Conservation (phyloP, 495 filamentous ascomycete genomes). For the Lasiosphaeria hispida region DNA sequence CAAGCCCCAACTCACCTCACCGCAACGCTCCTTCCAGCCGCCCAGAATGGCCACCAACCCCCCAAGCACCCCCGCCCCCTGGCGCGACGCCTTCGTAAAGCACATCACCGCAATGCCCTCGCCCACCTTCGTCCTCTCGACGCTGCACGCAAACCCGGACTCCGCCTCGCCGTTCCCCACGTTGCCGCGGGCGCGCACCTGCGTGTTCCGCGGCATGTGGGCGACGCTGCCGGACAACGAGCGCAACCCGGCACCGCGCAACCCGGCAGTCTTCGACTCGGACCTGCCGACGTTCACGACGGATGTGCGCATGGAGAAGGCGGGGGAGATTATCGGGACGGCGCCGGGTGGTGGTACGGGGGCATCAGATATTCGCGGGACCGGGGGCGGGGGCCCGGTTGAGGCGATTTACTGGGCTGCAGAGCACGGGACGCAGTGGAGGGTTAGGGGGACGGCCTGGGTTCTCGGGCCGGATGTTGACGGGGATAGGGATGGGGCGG, state of each 20-base stretch:
- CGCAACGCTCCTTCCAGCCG: background rate
- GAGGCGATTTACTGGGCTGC: conserved; percentile 85
- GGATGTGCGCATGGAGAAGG: conserved; percentile 82
- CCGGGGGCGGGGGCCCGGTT: conserved; percentile 64
- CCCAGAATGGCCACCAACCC: conserved; percentile 11
- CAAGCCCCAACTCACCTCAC: conserved; percentile 4
- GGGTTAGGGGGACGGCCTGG: conserved; percentile 72
- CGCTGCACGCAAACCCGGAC: conserved; percentile 46
- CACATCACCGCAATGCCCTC: conserved; percentile 60
- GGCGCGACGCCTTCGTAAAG: conserved; percentile 64
- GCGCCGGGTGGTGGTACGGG: background rate
- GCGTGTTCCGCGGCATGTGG: conserved; percentile 81
- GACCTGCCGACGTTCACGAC: conserved; percentile 83
- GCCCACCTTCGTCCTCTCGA: conserved; percentile 71
- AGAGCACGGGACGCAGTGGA: conserved; percentile 74
- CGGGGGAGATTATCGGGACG: conserved; percentile 59
- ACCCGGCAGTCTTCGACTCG: conserved; percentile 65
- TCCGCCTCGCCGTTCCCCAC: background rate
- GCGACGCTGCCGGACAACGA: conserved; percentile 64
- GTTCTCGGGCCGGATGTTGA: conserved; percentile 60
- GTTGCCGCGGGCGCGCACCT: conserved; percentile 47
- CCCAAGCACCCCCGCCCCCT: conserved; percentile 44
- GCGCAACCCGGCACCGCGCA: conserved; percentile 59
- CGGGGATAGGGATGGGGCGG: conserved; percentile 39
- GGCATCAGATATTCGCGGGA: no score